A percentile compares a stretch with the other conserved stretches of the same genome.
These are phyloP conservation scores for Ophiostoma quercus DNA, from an alignment of 2,329 filamentous ascomycete species.

Conservation along the genomic window DNA sequence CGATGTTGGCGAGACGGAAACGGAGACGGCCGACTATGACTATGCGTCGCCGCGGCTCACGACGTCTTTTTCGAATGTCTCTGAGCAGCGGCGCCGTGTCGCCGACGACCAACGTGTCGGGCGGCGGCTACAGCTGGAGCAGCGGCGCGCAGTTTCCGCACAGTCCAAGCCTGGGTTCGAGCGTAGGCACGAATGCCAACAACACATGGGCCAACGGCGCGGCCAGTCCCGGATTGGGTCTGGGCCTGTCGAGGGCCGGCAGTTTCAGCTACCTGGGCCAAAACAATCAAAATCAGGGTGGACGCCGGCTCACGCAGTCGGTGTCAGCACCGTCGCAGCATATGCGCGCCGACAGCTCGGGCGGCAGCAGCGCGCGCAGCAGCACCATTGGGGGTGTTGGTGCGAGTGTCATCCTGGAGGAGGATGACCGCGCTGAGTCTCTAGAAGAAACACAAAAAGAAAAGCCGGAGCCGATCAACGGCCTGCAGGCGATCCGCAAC, in stretches of 20 bases:
- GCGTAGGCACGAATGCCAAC: neutral
- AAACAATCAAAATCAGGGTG: neutral
- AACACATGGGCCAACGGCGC: conserved; percentile 18
- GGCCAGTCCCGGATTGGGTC: neutral
- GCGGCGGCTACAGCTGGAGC: conserved; percentile 21
- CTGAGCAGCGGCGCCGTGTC: conserved; percentile 10
- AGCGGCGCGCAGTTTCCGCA: conserved; percentile 10
- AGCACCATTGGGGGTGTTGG: conserved; percentile 11
- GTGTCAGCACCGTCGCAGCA: neutral
- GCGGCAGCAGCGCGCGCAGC: conserved; percentile 22
- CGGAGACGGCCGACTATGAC: neutral
- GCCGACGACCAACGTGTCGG: conserved; percentile 1
- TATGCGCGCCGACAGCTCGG: conserved; percentile 31
- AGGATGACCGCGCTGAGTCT: neutral
- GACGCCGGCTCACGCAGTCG: neutral
- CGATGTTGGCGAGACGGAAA: neutral
- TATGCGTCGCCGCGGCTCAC: neutral
- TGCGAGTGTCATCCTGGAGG: neutral
- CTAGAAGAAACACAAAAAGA: neutral
- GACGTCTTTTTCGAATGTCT: neutral
- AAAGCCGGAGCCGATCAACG: conserved; percentile 25
- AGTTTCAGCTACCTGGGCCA: neutral
- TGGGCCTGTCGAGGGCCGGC: neutral
- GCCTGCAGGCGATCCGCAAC: conserved; percentile 33
- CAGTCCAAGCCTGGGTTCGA: neutral